Percentiles rank a stretch among this genome's conserved stretches.
These are phyloP conservation scores for Penicillium sumatraense DNA, from an alignment of 2,329 filamentous ascomycete genomes.

Conservation along the genomic window DNA sequence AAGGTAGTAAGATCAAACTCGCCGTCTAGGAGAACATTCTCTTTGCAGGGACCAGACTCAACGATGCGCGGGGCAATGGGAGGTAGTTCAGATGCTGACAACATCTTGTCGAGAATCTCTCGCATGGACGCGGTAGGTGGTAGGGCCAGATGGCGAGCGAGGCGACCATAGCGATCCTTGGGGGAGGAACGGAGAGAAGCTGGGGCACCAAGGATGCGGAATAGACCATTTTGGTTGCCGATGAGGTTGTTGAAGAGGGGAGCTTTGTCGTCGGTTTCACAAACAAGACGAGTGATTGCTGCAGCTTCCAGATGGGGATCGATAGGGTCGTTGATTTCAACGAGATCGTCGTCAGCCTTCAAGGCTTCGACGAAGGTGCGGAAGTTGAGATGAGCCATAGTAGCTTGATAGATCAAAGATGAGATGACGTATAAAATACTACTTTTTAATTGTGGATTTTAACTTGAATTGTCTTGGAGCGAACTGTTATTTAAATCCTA, in stretches of 20 bases:
- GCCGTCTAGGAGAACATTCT: slow-evolving; percentile 42
- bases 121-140: slow-evolving; percentile 42
- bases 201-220: slow-evolving; percentile 53
- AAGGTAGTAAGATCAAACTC: slow-evolving; percentile 51
- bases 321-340: slow-evolving; percentile 47
- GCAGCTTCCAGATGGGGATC: slow-evolving; percentile 54
- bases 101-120: slow-evolving; percentile 50
- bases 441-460: not conserved
- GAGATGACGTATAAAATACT: not conserved
- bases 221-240: slow-evolving; percentile 52
- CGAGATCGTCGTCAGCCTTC: slow-evolving; percentile 48
- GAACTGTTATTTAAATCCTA: not conserved
- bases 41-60: slow-evolving; percentile 49
- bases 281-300: slow-evolving; percentile 53
- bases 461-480: not conserved
- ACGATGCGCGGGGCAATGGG: slow-evolving; percentile 41
- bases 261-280: slow-evolving; percentile 53
- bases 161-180: slow-evolving; percentile 44
- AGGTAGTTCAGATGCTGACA: slow-evolving; percentile 36
- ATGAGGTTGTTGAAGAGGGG: slow-evolving; percentile 59
- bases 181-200: slow-evolving; percentile 41
- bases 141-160: slow-evolving; percentile 50
- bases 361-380: slow-evolving; percentile 53
- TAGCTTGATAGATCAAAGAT: not conserved
- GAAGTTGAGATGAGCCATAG: slow-evolving; percentile 42